A percentile compares a stretch with the other conserved stretches of the same genome.
Conservation (phyloP, 208 protist genomes). For the Histomonas meleagridis region DNA sequence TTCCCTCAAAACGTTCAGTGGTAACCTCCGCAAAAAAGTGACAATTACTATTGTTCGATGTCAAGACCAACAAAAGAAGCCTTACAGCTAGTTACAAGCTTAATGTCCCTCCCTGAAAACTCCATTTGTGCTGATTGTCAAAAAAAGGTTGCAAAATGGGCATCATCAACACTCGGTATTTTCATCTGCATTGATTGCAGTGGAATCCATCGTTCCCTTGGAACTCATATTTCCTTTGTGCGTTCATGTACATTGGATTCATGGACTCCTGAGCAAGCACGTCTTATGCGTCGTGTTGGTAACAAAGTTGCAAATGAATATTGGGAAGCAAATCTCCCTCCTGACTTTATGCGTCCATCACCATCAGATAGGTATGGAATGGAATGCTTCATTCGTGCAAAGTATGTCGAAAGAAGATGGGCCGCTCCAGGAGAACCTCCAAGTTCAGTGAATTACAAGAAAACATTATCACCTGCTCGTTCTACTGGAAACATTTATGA, state of each 20-base stretch:
- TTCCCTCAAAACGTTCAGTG: no score
- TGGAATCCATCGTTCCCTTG: conserved; percentile 55
- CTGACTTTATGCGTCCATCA: not conserved
- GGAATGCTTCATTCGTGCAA: conserved; percentile 43
- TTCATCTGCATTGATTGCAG: conserved; percentile 59
- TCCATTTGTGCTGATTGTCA: conserved; percentile 45
- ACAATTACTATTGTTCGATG: no score
- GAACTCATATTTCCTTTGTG: conserved; percentile 55
- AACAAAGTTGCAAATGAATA: conserved; percentile 33
- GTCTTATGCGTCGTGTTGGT: not conserved
- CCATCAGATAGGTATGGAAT: not conserved
- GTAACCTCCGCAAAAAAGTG: no score
- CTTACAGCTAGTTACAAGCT: not conserved
- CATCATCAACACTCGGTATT: conserved; percentile 53
- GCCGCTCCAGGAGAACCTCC: not conserved
- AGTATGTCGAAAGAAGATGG: conserved; percentile 38
- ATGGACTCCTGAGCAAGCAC: conserved; percentile 43
- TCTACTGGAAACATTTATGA: not conserved
- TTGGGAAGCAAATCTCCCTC: conserved; percentile 17
- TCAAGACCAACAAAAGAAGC: not conserved
- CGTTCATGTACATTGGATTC: conserved; percentile 50
- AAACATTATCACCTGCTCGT: not conserved
- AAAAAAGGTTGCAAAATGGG: conserved; percentile 41
- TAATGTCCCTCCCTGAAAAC: conserved; percentile 37
- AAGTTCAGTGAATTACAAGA: not conserved